Evolutionary conservation across 495 filamentous ascomycete species (phyloP).

Genomic region (Neurospora discreta): DNA sequence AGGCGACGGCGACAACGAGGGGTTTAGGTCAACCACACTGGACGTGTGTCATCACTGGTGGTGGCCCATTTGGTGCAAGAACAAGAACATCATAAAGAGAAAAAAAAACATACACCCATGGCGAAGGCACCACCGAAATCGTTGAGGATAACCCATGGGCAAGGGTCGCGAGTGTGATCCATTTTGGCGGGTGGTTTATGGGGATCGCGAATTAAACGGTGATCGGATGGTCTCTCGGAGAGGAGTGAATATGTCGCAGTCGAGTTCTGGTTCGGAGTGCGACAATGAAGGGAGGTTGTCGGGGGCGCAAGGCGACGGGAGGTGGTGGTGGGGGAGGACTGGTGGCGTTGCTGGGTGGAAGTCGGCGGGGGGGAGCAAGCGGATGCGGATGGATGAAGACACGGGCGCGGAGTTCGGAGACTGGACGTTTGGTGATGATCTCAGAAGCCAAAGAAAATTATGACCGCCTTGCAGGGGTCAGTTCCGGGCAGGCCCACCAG

Average conservation of each 20-base stretch:
- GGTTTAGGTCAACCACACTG: background rate
- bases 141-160: constrained; percentile 90
- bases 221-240: background rate
- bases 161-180: constrained; percentile 81
- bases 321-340: background rate
- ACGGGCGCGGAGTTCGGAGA: constrained; percentile 4
- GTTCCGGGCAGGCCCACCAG: constrained; percentile 2
- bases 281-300: background rate
- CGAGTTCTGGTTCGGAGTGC: background rate
- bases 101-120: constrained; percentile 68
- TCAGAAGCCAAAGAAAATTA: constrained; percentile 13
- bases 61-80: constrained; percentile 2
- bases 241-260: background rate
- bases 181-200: constrained; percentile 34
- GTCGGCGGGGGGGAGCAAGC: background rate
- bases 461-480: constrained; percentile 4
- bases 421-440: constrained; percentile 10
- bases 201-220: background rate
- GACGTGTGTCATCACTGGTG: background rate
- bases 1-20: background rate
- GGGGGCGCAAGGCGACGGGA: background rate
- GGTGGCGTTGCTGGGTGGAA: background rate
- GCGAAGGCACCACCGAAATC: constrained; percentile 96
- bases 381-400: background rate
- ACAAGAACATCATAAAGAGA: background rate